A percentile compares a stretch with the other conserved stretches of the same genome.
These are phyloP conservation scores for Xylaria polymorpha DNA, from an alignment of 2,329 filamentous ascomycete species.

Conservation along the genomic window DNA sequence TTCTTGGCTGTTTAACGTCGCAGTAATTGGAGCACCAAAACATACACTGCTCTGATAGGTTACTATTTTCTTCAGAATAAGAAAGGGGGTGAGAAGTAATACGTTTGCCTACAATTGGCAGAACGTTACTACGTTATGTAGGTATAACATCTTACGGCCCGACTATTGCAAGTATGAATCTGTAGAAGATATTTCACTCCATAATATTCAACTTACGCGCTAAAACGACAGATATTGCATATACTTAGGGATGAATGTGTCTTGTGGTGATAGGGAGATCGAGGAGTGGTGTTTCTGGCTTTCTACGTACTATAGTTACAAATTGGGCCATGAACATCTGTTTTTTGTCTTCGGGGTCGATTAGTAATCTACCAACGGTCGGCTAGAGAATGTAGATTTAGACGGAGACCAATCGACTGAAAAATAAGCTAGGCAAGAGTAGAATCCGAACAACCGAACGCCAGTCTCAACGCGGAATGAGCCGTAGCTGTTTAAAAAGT, in stretches of 20 bases:
- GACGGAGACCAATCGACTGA: not conserved
- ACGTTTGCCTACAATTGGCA: not conserved
- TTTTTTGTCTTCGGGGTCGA: not conserved
- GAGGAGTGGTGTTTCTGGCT: conserved; percentile 3
- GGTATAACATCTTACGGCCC: not conserved
- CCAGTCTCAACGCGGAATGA: conserved; percentile 15
- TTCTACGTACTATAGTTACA: not conserved
- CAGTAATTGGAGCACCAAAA: not conserved
- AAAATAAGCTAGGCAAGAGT: not conserved
- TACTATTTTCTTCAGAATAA: not conserved
- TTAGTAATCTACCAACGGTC: not conserved
- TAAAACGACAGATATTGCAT: not conserved
- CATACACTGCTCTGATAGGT: not conserved
- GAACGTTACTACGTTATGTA: not conserved
- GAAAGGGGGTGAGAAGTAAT: not conserved
- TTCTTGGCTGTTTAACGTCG: not conserved
- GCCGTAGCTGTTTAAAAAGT: conserved; percentile 3
- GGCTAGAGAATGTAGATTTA: not conserved
- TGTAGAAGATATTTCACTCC: not conserved
- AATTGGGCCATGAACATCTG: not conserved
- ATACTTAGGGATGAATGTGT: not conserved
- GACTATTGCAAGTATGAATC: not conserved
- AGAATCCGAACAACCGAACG: not conserved
- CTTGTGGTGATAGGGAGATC: not conserved
- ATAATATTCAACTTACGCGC: not conserved